Percentiles rank a stretch among this genome's conserved stretches.
phyloP scores from a whole-genome alignment of 352 stramenopile genomes.

The Lagenidium giganteum region DNA sequence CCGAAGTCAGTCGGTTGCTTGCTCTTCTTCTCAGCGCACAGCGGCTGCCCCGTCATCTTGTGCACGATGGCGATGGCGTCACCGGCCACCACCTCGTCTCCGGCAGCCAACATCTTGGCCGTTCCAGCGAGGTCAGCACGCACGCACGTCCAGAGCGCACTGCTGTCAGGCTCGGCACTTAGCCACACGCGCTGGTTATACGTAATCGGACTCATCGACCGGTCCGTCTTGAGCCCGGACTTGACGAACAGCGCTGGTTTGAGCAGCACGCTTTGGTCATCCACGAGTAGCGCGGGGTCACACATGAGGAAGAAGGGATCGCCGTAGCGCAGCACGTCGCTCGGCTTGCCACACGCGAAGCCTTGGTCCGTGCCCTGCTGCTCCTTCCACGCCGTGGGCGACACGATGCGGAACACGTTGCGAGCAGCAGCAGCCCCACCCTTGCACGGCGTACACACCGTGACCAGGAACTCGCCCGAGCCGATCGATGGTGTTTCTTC shows the following conservation, averaged over 20 bases:
- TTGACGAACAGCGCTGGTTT: slow-evolving; percentile 77
- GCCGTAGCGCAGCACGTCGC: slow-evolving; percentile 50
- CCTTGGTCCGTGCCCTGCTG: too few species aligned
- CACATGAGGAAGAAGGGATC: slow-evolving; percentile 80
- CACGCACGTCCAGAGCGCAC: slow-evolving; percentile 64
- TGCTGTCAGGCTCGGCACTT: slow-evolving; percentile 53
- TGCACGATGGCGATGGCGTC: slow-evolving; percentile 65
- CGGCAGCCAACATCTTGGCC: slow-evolving; percentile 64
- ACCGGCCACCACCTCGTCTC: slow-evolving; percentile 30
- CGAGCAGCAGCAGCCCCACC: slow-evolving; percentile 26
- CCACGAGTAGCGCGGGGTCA: slow-evolving; percentile 73
- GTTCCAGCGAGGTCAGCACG: slow-evolving; percentile 54
- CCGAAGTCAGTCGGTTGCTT: slow-evolving; percentile 79
- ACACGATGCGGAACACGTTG: slow-evolving; percentile 71
- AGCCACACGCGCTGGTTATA: slow-evolving; percentile 82
- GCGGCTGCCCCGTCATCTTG: slow-evolving; percentile 80
- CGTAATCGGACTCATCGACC: slow-evolving; percentile 82
- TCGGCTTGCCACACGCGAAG: slow-evolving; percentile 14
- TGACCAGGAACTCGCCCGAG: slow-evolving; percentile 72
- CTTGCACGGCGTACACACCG: slow-evolving; percentile 20
- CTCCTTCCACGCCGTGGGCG: slow-evolving; percentile 31
- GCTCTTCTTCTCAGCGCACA: slow-evolving; percentile 43
- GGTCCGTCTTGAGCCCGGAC: slow-evolving; percentile 75
- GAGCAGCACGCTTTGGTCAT: slow-evolving; percentile 67
- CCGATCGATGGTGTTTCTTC: slow-evolving; percentile 79